These are phyloP conservation scores for Lolium rigidum DNA, from an alignment of 176 grass and related monocot genomes.

Conservation along the genomic window DNA sequence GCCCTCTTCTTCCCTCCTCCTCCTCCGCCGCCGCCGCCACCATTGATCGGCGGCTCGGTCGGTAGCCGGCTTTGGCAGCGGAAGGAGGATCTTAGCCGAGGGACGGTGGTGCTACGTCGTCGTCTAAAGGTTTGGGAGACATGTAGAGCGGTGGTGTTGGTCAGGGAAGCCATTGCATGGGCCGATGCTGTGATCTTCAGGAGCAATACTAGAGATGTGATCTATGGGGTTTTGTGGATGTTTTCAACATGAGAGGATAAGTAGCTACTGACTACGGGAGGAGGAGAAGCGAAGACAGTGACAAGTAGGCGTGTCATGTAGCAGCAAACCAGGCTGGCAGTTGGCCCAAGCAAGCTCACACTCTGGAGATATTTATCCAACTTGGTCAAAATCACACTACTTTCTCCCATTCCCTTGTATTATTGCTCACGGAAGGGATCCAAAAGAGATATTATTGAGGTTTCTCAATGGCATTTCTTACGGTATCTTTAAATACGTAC, in stretches of 20 bases:
- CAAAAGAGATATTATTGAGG: background rate
- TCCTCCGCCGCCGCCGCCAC: background rate
- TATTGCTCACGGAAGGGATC: background rate
- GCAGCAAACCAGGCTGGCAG: background rate
- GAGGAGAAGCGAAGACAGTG: conserved; percentile 42
- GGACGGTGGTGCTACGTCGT: conserved; percentile 7
- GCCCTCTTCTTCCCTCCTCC: conserved; percentile 43
- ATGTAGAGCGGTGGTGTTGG: conserved; percentile 24
- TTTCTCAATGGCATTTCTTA: too few species aligned
- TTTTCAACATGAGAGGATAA: conserved; percentile 46
- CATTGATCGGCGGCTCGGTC: conserved; percentile 15
- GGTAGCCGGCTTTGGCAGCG: conserved; percentile 53
- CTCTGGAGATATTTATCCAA: conserved; percentile 1
- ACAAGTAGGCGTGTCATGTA: conserved; percentile 26
- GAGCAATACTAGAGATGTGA: conserved; percentile 21
- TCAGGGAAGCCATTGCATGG: conserved; percentile 56
- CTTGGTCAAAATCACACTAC: background rate
- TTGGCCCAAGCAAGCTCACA: conserved; percentile 37
- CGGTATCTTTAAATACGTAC: too few species aligned
- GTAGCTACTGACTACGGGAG: conserved; percentile 42
- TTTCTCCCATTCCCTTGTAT: background rate
- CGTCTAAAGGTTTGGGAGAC: conserved; percentile 4
- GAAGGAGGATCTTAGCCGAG: conserved; percentile 44
- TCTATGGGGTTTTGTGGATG: conserved; percentile 26
- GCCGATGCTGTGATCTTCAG: conserved; percentile 27